phyloP scores from a whole-genome alignment of 148 eudicot genomes.

The Rhododendron simsii region DNA sequence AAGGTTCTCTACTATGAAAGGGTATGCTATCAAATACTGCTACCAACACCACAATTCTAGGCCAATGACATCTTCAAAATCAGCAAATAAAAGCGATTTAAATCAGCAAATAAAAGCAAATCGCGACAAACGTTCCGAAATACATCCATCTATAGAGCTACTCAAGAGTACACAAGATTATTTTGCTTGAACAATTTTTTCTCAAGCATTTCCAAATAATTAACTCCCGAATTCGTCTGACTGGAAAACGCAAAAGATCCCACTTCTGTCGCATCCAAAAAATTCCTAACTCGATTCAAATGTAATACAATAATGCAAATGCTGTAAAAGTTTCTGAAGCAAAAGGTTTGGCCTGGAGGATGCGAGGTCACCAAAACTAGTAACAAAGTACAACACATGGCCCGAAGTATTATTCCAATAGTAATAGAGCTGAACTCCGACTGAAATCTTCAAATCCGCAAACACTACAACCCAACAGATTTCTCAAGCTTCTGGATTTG shows the following conservation, averaged over 20 bases:
- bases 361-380: slow-evolving; percentile 4
- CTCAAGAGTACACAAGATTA: neutral
- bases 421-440: neutral
- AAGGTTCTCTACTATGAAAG: neutral
- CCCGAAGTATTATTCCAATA: slow-evolving; percentile 1
- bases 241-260: neutral
- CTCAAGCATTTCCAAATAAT: neutral
- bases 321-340: slow-evolving; percentile 6
- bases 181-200: neutral
- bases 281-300: neutral
- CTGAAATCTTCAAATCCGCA: slow-evolving; percentile 4
- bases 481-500: slow-evolving; percentile 76
- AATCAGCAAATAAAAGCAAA: neutral
- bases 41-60: neutral
- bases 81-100: too few species aligned
- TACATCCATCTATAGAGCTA: neutral
- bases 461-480: slow-evolving; percentile 44
- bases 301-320: slow-evolving; percentile 1
- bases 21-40: neutral
- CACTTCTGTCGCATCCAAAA: neutral
- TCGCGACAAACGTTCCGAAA: neutral
- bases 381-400: slow-evolving; percentile 15
- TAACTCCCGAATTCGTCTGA: neutral
- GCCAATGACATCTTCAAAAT: neutral
- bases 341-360: neutral